These are phyloP conservation scores for Sclerotinia sclerotiorum DNA, from an alignment of 2,329 filamentous ascomycete genomes.

Conservation along the genomic window DNA sequence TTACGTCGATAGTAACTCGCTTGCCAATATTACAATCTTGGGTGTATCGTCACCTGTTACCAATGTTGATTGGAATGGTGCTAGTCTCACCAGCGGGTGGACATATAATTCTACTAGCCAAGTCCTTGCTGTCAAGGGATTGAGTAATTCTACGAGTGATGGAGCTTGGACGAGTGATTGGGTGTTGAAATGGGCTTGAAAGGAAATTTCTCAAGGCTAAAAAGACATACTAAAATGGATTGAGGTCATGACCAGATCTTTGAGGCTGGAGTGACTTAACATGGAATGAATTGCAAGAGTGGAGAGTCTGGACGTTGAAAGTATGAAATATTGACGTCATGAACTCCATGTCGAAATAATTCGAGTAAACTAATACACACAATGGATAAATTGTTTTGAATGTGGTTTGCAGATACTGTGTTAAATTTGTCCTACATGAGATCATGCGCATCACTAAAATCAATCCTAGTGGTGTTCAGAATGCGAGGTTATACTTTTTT, in stretches of 20 bases:
- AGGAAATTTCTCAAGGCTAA: neutral
- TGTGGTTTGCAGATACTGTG: no score
- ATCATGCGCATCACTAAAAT: no score
- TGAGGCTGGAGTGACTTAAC: neutral
- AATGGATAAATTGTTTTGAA: neutral
- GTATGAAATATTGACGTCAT: neutral
- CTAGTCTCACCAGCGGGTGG: constrained; percentile 47
- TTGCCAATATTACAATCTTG: constrained; percentile 63
- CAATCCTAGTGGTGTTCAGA: no score
- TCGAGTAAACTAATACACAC: neutral
- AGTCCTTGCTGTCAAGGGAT: constrained; percentile 51
- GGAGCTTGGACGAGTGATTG: constrained; percentile 61
- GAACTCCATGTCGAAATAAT: neutral
- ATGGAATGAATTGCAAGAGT: neutral
- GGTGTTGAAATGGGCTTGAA: constrained; percentile 53
- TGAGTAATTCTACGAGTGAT: constrained; percentile 49
- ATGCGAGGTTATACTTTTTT: no score
- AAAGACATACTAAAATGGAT: neutral
- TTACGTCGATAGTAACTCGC: constrained; percentile 56
- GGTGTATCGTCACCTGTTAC: constrained; percentile 50
- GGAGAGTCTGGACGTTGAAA: neutral
- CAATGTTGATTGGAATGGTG: constrained; percentile 55
- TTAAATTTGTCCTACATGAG: no score
- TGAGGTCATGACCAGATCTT: neutral
- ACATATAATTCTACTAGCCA: constrained; percentile 49